phyloP scores from a whole-genome alignment of 106 monocot species.

The Dioscorea dumetorum region DNA sequence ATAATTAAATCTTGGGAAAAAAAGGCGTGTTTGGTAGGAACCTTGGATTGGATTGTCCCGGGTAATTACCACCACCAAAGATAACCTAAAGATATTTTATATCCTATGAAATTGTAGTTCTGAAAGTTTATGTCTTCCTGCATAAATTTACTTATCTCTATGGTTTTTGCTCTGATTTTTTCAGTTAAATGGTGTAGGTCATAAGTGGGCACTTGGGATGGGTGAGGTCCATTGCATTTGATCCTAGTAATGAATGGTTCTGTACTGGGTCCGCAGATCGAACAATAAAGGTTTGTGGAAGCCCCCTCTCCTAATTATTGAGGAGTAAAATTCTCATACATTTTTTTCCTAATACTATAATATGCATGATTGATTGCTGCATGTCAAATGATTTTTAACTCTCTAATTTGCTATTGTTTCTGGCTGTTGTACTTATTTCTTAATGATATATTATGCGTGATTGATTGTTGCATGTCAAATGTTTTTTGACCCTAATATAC shows the following conservation, averaged over 20 bases:
- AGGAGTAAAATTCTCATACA: not conserved
- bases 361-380: no score
- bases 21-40: no score
- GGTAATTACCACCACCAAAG: no score
- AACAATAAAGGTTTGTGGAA: slow-evolving; percentile 73
- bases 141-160: not conserved
- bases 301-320: not conserved
- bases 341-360: not conserved
- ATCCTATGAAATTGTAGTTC: no score
- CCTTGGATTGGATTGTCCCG: no score
- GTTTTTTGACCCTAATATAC: no score
- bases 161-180: not conserved
- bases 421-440: not conserved
- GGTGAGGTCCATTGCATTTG: slow-evolving; percentile 97
- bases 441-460: no score
- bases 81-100: no score
- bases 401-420: no score
- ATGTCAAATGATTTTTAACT: no score
- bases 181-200: slow-evolving; percentile 47
- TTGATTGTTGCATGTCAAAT: no score
- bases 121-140: not conserved
- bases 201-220: slow-evolving; percentile 98
- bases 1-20: no score
- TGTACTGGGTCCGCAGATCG: slow-evolving; percentile 98
- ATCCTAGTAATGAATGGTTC: slow-evolving; percentile 95